Evolutionary conservation across 2,329 filamentous ascomycete species (phyloP).

Genomic region (Hymenoscyphus scutula): DNA sequence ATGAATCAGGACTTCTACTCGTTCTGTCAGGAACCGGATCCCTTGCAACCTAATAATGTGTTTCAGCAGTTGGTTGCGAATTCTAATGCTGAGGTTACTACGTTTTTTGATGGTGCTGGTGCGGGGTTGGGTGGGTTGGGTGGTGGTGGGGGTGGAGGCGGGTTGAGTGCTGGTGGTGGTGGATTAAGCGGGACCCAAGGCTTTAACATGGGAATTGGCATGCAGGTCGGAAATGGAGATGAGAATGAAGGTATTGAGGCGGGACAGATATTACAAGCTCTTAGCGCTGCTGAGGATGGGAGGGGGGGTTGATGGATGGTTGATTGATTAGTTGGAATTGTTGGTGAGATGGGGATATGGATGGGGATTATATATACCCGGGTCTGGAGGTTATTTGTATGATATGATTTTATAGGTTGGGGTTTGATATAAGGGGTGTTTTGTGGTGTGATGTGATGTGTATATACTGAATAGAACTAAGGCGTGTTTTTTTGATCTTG

Average conservation of each 20-base stretch:
- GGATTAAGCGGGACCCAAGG: too few species aligned
- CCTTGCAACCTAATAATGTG: constrained; percentile 32
- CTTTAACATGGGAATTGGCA: too few species aligned
- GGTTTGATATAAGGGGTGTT: too few species aligned
- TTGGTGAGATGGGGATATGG: neutral
- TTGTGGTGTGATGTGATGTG: too few species aligned
- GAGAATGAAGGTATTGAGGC: constrained; percentile 35
- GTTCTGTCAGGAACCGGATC: constrained; percentile 36
- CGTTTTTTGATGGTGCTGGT: constrained; percentile 26
- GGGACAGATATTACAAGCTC: constrained; percentile 34
- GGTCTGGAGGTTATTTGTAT: neutral
- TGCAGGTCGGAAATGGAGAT: constrained; percentile 19
- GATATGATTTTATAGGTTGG: too few species aligned
- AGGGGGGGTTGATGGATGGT: neutral
- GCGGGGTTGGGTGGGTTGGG: constrained; percentile 20
- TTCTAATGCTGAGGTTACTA: constrained; percentile 28
- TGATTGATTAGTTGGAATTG: too few species aligned
- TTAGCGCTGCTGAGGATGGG: constrained; percentile 32
- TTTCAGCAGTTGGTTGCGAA: constrained; percentile 35
- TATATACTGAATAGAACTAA: too few species aligned
- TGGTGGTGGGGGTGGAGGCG: constrained; percentile 6
- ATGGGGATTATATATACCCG: neutral
- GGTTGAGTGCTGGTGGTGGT: constrained; percentile 13
- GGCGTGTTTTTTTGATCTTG: too few species aligned
- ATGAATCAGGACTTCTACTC: constrained; percentile 37